Conservation (phyloP, 169 alveolate genomes). For the Eimeria necatrix region DNA sequence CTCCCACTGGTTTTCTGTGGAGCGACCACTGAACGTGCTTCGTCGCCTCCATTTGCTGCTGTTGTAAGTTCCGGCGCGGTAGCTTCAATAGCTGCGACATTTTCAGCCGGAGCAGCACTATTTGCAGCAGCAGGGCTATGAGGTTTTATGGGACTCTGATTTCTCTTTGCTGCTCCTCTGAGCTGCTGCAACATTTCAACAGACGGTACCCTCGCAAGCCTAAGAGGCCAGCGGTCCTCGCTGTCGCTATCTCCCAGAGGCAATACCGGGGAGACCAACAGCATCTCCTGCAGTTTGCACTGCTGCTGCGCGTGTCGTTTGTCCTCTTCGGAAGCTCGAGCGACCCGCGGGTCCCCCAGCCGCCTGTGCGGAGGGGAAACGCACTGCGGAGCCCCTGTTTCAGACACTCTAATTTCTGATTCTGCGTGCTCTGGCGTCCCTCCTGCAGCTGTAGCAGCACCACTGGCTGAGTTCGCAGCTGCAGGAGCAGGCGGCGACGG, state of each 20-base stretch:
- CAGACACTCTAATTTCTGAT: neutral
- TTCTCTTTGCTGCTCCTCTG: neutral
- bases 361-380: neutral
- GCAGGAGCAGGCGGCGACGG: neutral
- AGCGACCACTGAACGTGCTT: neutral
- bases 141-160: neutral
- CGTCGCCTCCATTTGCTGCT: neutral
- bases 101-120: neutral
- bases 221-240: constrained; percentile 2
- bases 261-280: neutral
- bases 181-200: constrained; percentile 49
- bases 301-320: neutral
- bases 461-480: neutral
- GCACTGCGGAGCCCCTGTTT: neutral
- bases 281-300: neutral
- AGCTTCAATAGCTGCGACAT: neutral
- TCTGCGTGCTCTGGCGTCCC: neutral
- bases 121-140: no score
- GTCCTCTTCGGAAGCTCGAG: neutral
- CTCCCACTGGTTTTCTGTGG: neutral
- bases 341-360: neutral
- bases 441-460: neutral
- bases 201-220: constrained; percentile 21
- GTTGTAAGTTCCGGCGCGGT: neutral
- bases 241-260: neutral